Base-by-base conservation (phyloP, 352 stramenopile species). In the Phytophthora ohioensis region DNA sequence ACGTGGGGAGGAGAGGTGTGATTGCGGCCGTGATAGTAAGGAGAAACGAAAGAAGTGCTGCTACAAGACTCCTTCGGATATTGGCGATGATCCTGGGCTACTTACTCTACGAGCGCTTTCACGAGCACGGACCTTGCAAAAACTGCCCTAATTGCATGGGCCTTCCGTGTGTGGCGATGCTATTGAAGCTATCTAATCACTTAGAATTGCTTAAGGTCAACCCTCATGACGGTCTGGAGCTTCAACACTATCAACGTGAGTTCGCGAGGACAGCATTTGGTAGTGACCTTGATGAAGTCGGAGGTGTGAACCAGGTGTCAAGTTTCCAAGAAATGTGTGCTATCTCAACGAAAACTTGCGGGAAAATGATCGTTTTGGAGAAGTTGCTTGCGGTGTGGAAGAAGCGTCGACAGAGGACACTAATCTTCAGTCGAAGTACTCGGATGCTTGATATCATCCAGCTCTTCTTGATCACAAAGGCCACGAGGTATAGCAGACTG, bases 361-460 rank as follows among this genome's bases (percentile, higher is more conserved):
- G 87, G 3, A 94, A 94, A 69, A 92, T 94, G 87, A 72, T 87
- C 12, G 87, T 94, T 9, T 61, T 94, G 13, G 84, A 91, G 58
- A 91, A 91, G 39, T 57, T 94, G 9, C 73, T 93, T 2, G 75
- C 77, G 1, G 32, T 91, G 31, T 93, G 87, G 85, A 82, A 85
- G 46, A 82, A 79, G 55, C 84, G 83, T 36, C 78, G 78, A 0
- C 73, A 94, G 55, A 89, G 87, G 63, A 91, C 85, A 32, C 63
- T 93, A 5, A 67, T 94, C 30, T 94, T 94, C 31, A 94, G 87
- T 69, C 80, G 85, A 53, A 94, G 86, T 55, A 91, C 82, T 27
- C 84, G 87, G 2, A 94, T 93, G 87, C 75, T 94, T 7, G 84
- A 93, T 49, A 93, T 94, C 35, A 79, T 94, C 13, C 85, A 93